These are phyloP conservation scores for Leersia perrieri DNA, from an alignment of 176 grass and related monocot species.

Conservation along the genomic window DNA sequence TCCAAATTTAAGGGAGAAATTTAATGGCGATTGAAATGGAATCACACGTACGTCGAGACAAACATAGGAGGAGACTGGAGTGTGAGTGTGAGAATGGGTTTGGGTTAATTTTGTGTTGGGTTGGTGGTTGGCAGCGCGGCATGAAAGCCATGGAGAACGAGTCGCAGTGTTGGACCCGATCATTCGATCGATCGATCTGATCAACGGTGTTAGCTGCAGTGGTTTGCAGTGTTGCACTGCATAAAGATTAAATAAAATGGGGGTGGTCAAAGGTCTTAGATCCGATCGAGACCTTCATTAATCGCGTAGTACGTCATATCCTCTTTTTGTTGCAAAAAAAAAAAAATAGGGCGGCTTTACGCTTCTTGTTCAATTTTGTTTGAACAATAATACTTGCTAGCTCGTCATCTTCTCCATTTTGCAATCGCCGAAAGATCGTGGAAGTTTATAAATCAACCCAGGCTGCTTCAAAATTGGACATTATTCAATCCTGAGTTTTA, in stretches of 20 bases:
- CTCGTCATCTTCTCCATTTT: no score
- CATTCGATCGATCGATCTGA: no score
- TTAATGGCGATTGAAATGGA: neutral
- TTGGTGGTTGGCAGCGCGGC: conserved; percentile 14
- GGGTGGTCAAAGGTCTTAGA: neutral
- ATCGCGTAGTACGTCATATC: neutral
- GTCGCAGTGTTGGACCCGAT: conserved; percentile 18
- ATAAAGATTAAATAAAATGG: neutral
- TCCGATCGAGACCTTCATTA: neutral
- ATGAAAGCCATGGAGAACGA: conserved; percentile 15
- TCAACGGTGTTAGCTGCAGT: neutral
- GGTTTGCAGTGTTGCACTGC: no score
- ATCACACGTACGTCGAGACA: neutral
- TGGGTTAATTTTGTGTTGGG: neutral
- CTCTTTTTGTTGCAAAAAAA: neutral
- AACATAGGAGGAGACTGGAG: neutral
- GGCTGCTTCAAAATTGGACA: neutral
- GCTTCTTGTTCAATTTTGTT: neutral
- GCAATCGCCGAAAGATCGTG: neutral
- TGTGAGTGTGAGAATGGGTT: neutral
- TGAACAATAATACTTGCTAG: no score
- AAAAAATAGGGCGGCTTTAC: neutral
- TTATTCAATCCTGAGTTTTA: neutral
- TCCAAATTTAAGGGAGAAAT: neutral
- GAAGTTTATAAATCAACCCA: neutral